Conservation (phyloP, 208 protist genomes). For the Trypanosoma melophagium region DNA sequence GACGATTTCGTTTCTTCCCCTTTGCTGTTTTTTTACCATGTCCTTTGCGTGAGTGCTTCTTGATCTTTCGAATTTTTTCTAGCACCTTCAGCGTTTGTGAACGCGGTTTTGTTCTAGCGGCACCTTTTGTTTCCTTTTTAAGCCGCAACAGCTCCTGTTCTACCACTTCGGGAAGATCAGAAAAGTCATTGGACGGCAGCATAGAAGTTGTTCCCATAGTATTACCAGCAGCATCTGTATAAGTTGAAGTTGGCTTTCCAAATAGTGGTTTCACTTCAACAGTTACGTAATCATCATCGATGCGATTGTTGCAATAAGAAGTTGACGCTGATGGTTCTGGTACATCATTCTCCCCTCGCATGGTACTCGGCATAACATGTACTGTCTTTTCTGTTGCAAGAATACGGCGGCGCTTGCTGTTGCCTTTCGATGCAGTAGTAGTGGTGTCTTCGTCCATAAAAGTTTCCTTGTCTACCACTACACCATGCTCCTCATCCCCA, state of each 20-base stretch:
- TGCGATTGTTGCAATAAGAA: neutral
- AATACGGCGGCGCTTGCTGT: constrained; percentile 8
- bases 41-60: constrained; percentile 85
- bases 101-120: constrained; percentile 63
- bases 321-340: neutral
- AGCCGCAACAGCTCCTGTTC: constrained; percentile 75
- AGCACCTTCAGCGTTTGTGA: constrained; percentile 83
- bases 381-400: constrained; percentile 31
- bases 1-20: constrained; percentile 83
- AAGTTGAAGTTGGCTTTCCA: neutral
- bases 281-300: constrained; percentile 58
- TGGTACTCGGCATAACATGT: constrained; percentile 63
- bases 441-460: neutral
- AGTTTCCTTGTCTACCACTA: constrained; percentile 18
- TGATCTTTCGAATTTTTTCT: constrained; percentile 87
- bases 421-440: neutral
- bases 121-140: constrained; percentile 72
- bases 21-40: constrained; percentile 85
- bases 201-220: neutral
- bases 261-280: constrained; percentile 79
- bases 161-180: constrained; percentile 72
- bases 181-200: constrained; percentile 71
- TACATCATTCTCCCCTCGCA: constrained; percentile 28
- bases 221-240: neutral
- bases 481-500: constrained; percentile 37